Evolutionary conservation across 352 stramenopile genomes (phyloP).

Genomic region (Plasmopara muralis): DNA sequence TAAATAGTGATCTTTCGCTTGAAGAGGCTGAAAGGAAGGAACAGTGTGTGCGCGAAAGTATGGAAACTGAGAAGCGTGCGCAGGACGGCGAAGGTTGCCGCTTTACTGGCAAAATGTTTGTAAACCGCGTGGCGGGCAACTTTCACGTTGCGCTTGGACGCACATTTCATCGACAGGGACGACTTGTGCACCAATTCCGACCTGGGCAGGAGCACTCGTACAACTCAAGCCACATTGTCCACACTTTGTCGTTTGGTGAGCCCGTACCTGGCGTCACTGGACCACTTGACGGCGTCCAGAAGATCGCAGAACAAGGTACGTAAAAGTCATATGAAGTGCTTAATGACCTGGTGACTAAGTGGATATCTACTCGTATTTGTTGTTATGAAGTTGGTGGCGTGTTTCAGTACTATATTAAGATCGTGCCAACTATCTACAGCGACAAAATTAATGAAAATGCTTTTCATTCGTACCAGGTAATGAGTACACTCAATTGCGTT

Average conservation of each 20-base stretch:
- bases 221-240: conserved; percentile 75
- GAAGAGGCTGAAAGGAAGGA: conserved; percentile 74
- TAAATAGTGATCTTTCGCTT: conserved; percentile 59
- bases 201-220: conserved; percentile 71
- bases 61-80: conserved; percentile 55
- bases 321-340: not conserved
- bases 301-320: conserved; percentile 42
- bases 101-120: conserved; percentile 74
- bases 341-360: no score
- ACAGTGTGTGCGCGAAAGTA: conserved; percentile 66
- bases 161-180: conserved; percentile 74
- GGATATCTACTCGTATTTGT: no score
- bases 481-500: no score
- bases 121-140: conserved; percentile 83
- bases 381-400: conserved; percentile 45
- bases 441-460: conserved; percentile 45
- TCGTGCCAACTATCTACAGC: conserved; percentile 82
- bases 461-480: conserved; percentile 58
- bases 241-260: conserved; percentile 69
- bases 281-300: conserved; percentile 51
- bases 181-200: conserved; percentile 77
- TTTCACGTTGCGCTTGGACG: conserved; percentile 77
- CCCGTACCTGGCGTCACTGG: conserved; percentile 32
- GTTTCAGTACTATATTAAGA: conserved; percentile 87
- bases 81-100: conserved; percentile 76